Base-by-base conservation (phyloP, 1,284 basidiomycete genomes). In the Inonotus hispidus region DNA sequence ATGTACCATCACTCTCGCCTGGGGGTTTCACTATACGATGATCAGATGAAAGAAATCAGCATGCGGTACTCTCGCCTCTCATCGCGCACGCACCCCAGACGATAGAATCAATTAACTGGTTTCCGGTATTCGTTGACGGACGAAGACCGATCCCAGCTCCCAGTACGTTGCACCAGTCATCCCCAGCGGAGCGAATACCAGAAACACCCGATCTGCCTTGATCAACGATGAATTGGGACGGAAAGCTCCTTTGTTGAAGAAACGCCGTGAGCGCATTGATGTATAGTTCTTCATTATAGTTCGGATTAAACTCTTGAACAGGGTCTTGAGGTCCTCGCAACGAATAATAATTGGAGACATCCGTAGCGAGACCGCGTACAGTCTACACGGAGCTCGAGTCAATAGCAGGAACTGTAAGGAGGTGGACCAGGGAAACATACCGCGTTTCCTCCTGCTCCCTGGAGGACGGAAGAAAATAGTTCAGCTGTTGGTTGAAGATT, bases 1-100 rank as follows among this genome's bases (percentile, higher is more conserved):
- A 68, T 21, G 68, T 68, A 39, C 68, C 68, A 54, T 69, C 69
- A 37, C 60, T 65, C 60, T 69, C 69, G 58, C 68, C 69, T 54
- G 66, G 66, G 25, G 68, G 68, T 66, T 71, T 70, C 59, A 70
- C 19, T 25, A 8, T 5, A 35, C n/a, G 13, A 6, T 37, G 39
- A 32, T 32, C 16, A 21, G 32, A 32, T 32, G 32, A 8, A 4
- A 32, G 32, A 3, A 3, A 32, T 32, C 32, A 32, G 32, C 32
- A 32, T 8, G 32, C 8, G 8, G 32, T 8, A 32, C 32, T 32
- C 32, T 32, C 8, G 4, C 4, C 3, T 38, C 7, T 1, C 14
- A 45, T 10, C 8, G 8, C 11, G 19, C 27, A 37, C 52, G 32
- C 38, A 53, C 52, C 52, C 60, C 62, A 65, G 19, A 64, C 63